These are phyloP conservation scores for Fusarium subglutinans DNA, from an alignment of 2,329 filamentous ascomycete species.

Conservation along the genomic window DNA sequence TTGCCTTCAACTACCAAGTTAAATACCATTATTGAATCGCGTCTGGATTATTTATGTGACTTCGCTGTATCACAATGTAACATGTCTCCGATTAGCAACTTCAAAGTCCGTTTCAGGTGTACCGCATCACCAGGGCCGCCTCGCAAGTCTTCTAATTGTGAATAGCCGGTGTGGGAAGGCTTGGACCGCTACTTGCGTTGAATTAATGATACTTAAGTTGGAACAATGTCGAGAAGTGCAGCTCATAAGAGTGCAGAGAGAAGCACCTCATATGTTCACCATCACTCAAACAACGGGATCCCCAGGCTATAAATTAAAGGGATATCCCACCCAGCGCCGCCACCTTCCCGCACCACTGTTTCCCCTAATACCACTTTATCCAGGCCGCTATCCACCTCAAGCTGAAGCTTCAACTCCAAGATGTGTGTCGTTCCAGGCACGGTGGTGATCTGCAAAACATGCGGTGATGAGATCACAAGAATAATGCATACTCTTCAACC, in stretches of 20 bases:
- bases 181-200: background rate
- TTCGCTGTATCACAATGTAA: background rate
- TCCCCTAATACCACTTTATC: too few relatives aligned
- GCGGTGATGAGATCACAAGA: background rate
- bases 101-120: background rate
- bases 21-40: background rate
- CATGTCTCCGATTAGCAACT: fast-evolving
- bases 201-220: fast-evolving
- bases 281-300: fast-evolving
- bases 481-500: background rate
- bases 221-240: fast-evolving
- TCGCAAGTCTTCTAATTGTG: too few relatives aligned
- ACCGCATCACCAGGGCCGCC: background rate
- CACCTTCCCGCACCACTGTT: fast-evolving
- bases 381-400: background rate
- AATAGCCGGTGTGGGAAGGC: background rate
- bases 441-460: background rate
- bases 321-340: fast-evolving
- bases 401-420: fast-evolving
- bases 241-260: fast-evolving
- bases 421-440: background rate
- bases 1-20: background rate
- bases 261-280: background rate
- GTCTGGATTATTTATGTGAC: too few relatives aligned
- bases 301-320: background rate